Base-by-base conservation (phyloP, 768 basidiomycete genomes). In the Pleurotus giganteus region DNA sequence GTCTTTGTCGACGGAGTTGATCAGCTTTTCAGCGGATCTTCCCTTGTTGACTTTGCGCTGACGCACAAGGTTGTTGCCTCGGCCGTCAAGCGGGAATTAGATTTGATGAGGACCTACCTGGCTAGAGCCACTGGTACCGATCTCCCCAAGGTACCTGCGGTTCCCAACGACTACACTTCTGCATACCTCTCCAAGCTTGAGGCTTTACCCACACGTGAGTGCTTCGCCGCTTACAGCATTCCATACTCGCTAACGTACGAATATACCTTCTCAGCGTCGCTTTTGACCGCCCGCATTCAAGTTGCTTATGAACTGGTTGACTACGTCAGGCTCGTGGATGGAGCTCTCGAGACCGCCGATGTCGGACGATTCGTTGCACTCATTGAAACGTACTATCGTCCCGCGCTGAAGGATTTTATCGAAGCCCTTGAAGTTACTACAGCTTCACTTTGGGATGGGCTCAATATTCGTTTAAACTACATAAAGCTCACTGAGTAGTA, bases 261-360 rank as follows among this genome's bases (percentile, higher is more conserved):
- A 54, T 13, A 26, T 26, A 7, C 24, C 39, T 26, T 1, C 57
- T n/a, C 43, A 86, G 83, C 78, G 28, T 62, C 65, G 15, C 66
- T 71, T 2, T 66, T 67, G 36, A 50, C 51, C 2, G 67, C 67
- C 23, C 66, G 77, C 39, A 69, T 66, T 45, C 58, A 62, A 1
- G 60, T 70, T 26, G 85, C 84, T 0, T 81, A 73, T 41, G 81
- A 83, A 47, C 69, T 89, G 0, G 71, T 89, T n/a, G 86, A 88
- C 59, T 83, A 80, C 79, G 55, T 86, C 28, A 81, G 87, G 32
- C 66, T 88, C 1, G 61, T 74, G 1, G 71, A 73, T 12, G 62
- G 66, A 24, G 60, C 67, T 1, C 59, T 81, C 3, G 60, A 63
- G 12, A 11, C 68, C 1, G 57, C 60, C 0, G 74, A 84, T 44